A percentile compares a stretch with the other conserved stretches of the same genome.
phyloP scores from a whole-genome alignment of 2,329 filamentous ascomycete genomes.

The Coleophoma cylindrospora region DNA sequence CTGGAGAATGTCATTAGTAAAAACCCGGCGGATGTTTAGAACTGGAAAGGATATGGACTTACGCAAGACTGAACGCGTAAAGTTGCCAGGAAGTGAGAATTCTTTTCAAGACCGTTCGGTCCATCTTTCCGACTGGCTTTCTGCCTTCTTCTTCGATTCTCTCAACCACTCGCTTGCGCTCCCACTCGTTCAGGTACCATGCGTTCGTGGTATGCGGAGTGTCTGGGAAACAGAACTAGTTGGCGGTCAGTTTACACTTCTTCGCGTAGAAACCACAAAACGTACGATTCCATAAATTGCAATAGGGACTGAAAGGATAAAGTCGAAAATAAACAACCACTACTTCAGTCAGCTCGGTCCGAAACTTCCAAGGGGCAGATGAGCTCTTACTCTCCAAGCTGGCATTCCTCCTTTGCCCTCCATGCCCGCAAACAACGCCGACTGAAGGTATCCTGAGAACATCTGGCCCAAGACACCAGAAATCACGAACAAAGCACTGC shows the following conservation, averaged over 20 bases:
- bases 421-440: conserved; percentile 32
- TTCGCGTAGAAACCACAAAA: neutral
- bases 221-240: conserved; percentile 35
- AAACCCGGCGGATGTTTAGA: neutral
- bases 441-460: conserved; percentile 37
- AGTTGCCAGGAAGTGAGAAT: conserved; percentile 55
- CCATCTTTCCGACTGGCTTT: conserved; percentile 39
- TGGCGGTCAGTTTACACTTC: neutral
- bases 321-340: conserved; percentile 42
- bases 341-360: conserved; percentile 16
- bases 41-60: neutral
- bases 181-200: conserved; percentile 28
- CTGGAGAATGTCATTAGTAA: neutral
- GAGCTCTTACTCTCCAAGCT: conserved; percentile 26
- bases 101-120: conserved; percentile 40
- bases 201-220: conserved; percentile 32
- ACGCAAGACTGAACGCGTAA: conserved; percentile 55
- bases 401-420: conserved; percentile 29
- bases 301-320: conserved; percentile 23
- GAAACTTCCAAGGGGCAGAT: no score
- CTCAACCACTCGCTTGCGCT: conserved; percentile 33
- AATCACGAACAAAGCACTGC: conserved; percentile 33
- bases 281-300: conserved; percentile 37
- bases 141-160: conserved; percentile 32
- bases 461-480: conserved; percentile 29